Conservation (phyloP, 2,329 filamentous ascomycete genomes). For the Pseudomassariella vexata region DNA sequence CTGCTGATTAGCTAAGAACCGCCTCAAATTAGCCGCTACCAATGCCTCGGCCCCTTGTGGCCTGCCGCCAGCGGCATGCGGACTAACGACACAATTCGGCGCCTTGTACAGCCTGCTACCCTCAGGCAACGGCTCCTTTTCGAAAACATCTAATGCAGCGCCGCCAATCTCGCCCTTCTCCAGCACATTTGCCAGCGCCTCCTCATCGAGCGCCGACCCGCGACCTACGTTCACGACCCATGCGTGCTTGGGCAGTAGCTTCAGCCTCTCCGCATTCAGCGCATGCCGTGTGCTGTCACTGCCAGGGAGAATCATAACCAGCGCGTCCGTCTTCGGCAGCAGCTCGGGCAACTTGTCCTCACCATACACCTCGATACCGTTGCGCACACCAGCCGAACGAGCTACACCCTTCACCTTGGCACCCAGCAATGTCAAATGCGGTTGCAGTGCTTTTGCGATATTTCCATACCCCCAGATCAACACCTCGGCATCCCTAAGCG, state of each 20-base stretch:
- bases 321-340: conserved; percentile 52
- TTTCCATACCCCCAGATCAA: conserved; percentile 63
- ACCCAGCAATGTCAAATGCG: conserved; percentile 47
- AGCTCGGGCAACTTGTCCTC: conserved; percentile 49
- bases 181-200: conserved; percentile 39
- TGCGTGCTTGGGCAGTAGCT: conserved; percentile 49
- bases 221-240: conserved; percentile 50
- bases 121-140: conserved; percentile 27
- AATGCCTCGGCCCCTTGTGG: conserved; percentile 55
- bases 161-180: conserved; percentile 37
- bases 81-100: conserved; percentile 47
- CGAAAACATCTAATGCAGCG: conserved; percentile 44
- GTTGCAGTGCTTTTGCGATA: conserved; percentile 56
- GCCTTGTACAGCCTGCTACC: conserved; percentile 42
- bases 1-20: conserved; percentile 52
- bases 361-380: conserved; percentile 50
- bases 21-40: conserved; percentile 55
- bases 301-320: conserved; percentile 63
- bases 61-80: conserved; percentile 54
- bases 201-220: conserved; percentile 43
- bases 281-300: conserved; percentile 49
- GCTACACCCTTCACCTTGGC: conserved; percentile 55
- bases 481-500: conserved; percentile 52
- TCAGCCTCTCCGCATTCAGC: conserved; percentile 47
- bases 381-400: conserved; percentile 47